Base-by-base conservation (phyloP, 2,329 filamentous ascomycete species). In the Amauroascus niger region DNA sequence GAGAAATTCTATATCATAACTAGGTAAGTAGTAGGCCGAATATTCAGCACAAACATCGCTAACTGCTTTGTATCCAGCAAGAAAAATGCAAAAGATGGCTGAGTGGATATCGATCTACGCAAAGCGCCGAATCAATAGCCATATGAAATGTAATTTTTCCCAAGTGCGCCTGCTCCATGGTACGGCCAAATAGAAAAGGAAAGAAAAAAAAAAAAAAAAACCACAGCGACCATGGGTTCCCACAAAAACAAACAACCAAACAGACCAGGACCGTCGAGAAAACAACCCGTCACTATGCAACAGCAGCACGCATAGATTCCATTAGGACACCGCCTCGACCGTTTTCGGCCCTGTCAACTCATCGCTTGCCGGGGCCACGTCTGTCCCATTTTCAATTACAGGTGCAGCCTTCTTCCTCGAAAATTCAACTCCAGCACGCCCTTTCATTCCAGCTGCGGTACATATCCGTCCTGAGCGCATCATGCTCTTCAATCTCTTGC, bases 401-500 rank as follows among this genome's bases (percentile, higher is more conserved):
- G 24, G 9, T 1, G 24, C 14, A 14, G 3, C 30, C 11, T 48
- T 52, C 35, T 44, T 52, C 18, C 32, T 40, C 26, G 30, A 26
- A 35, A 57, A 40, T 16, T 57, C 55, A 5, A 57, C 40, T n/a
- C 55, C 55, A 6, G 20, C 45, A 32, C 49, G 49, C 7, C 55
- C 55, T 32, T 55, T 55, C 35, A 57, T 26, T 1, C 55, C 55
- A 9, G 66, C 65, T 1, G 70, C 68, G 2, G 70, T 73, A 54
- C 69, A 72, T 52, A 73, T 73, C 30, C 68, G 65, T 11, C 71
- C 70, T 1, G 65, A 67, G 51, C 66, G 68, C 67, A 72, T 73
- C 60, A 71, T 62, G 18, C 65, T 70, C 52, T 69, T 69, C 49
- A 80, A 67, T 33, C 78, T 67, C 61, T 76, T 74, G 35, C 78